Evolutionary conservation across 768 basidiomycete genomes (phyloP).

Genomic region (Tubosaeta brunneosetosa): DNA sequence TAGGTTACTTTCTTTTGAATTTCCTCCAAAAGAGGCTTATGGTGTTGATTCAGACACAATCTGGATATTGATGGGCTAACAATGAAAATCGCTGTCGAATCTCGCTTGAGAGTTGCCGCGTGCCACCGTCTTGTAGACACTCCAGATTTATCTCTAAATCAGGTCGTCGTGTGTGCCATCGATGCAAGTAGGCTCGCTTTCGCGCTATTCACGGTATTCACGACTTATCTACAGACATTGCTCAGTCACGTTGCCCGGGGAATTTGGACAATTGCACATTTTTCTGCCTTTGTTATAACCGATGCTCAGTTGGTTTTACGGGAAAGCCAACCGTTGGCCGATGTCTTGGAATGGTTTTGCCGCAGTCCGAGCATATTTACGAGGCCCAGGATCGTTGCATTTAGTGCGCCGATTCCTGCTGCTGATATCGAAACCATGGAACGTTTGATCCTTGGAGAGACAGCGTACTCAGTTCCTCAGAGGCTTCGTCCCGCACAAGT

Average conservation of each 20-base stretch:
- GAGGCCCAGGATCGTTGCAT: constrained; percentile 43
- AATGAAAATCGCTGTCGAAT: constrained; percentile 12
- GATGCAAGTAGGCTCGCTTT: constrained; percentile 31
- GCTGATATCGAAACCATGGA: constrained; percentile 37
- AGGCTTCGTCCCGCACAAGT: constrained; percentile 43
- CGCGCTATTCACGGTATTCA: constrained; percentile 1
- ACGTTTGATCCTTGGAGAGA: constrained; percentile 35
- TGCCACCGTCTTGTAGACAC: constrained; percentile 11
- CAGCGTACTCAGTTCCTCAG: constrained; percentile 35
- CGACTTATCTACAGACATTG: constrained; percentile 31
- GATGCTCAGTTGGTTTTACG: constrained; percentile 38
- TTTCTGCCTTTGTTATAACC: constrained; percentile 41
- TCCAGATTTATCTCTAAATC: constrained; percentile 20
- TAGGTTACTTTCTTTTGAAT: constrained; percentile 5
- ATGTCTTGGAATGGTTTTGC: constrained; percentile 46
- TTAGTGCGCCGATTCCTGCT: constrained; percentile 27
- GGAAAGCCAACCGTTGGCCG: constrained; percentile 37
- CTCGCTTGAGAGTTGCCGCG: constrained; percentile 14
- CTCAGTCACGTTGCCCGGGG: constrained; percentile 36
- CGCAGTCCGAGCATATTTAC: constrained; percentile 30
- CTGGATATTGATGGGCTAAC: constrained; percentile 10
- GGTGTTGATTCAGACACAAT: constrained; percentile 8
- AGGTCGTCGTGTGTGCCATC: constrained; percentile 39
- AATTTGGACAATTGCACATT: constrained; percentile 39
- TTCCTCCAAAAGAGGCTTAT: not conserved